Conservation (phyloP, 2,329 filamentous ascomycete species). For the Tothia fuscella region DNA sequence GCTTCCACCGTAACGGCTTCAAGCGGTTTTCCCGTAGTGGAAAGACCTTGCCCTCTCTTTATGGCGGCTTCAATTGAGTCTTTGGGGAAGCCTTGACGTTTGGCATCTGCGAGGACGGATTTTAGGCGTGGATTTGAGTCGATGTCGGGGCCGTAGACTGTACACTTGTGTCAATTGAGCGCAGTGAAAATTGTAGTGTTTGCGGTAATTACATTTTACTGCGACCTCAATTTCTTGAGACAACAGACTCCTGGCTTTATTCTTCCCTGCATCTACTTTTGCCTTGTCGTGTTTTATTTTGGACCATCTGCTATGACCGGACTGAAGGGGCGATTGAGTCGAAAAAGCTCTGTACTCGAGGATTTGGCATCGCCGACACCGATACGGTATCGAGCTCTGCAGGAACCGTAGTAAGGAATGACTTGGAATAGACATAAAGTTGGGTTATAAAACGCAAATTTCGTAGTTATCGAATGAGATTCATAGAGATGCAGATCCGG, state of each 20-base stretch:
- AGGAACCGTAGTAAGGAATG: slow-evolving; percentile 6
- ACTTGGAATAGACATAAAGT: slow-evolving; percentile 3
- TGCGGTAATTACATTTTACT: slow-evolving; percentile 50
- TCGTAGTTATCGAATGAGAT: not conserved
- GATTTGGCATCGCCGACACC: not conserved
- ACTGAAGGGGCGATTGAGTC: not conserved
- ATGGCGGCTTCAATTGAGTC: slow-evolving; percentile 73
- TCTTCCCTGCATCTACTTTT: slow-evolving; percentile 70
- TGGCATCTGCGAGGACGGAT: slow-evolving; percentile 60
- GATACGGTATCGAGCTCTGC: not conserved
- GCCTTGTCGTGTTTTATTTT: slow-evolving; percentile 95
- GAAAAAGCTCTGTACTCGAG: not conserved
- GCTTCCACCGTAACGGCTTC: slow-evolving; percentile 69
- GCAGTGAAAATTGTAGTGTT: slow-evolving; percentile 12
- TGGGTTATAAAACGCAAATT: not conserved
- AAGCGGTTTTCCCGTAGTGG: slow-evolving; percentile 60
- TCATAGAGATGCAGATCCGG: not conserved
- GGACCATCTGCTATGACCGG: slow-evolving; percentile 38
- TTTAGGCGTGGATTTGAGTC: slow-evolving; percentile 66
- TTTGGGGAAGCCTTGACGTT: slow-evolving; percentile 79
- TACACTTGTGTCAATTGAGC: slow-evolving; percentile 3
- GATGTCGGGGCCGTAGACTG: slow-evolving; percentile 65
- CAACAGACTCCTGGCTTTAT: slow-evolving; percentile 54
- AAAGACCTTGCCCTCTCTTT: slow-evolving; percentile 76
- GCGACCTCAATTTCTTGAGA: slow-evolving; percentile 62